These are phyloP conservation scores for Mycosphaerella sp. DNA, from an alignment of 2,329 filamentous ascomycete genomes.

Conservation along the genomic window DNA sequence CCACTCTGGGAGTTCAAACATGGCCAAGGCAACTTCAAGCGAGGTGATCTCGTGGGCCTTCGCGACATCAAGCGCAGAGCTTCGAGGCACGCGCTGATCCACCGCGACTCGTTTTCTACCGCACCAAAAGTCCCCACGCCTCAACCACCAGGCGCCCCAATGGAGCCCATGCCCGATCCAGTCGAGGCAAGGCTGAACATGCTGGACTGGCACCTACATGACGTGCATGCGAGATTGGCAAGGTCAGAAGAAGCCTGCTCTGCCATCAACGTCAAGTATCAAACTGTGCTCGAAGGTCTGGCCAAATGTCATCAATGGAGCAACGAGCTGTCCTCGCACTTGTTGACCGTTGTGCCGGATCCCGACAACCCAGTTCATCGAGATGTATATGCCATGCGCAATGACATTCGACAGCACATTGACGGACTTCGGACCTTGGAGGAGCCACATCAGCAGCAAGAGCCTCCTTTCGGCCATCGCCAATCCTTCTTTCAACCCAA, in stretches of 20 bases:
- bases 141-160: constrained; percentile 62
- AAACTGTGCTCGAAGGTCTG: constrained; percentile 74
- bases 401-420: constrained; percentile 57
- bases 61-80: constrained; percentile 94
- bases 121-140: constrained; percentile 66
- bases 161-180: constrained; percentile 65
- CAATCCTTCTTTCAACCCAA: constrained; percentile 39
- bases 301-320: constrained; percentile 72
- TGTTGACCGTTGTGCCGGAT: constrained; percentile 67
- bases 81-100: constrained; percentile 85
- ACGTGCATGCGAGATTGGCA: constrained; percentile 67
- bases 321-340: constrained; percentile 70
- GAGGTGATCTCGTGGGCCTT: constrained; percentile 82
- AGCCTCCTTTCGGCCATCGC: constrained; percentile 42
- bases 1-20: constrained; percentile 99
- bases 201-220: constrained; percentile 77
- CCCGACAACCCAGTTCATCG: constrained; percentile 71
- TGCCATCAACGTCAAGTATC: constrained; percentile 72
- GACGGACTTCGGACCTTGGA: constrained; percentile 53
- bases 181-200: constrained; percentile 67
- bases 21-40: constrained; percentile 93
- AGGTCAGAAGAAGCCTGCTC: constrained; percentile 79
- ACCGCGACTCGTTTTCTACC: constrained; percentile 75
- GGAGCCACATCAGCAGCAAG: constrained; percentile 44
- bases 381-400: constrained; percentile 60